Evolutionary conservation across 1,139 yeast genomes (phyloP), one percentile per base, ranked within the genome.

Genomic region (Geotrichum carabidarum): DNA sequence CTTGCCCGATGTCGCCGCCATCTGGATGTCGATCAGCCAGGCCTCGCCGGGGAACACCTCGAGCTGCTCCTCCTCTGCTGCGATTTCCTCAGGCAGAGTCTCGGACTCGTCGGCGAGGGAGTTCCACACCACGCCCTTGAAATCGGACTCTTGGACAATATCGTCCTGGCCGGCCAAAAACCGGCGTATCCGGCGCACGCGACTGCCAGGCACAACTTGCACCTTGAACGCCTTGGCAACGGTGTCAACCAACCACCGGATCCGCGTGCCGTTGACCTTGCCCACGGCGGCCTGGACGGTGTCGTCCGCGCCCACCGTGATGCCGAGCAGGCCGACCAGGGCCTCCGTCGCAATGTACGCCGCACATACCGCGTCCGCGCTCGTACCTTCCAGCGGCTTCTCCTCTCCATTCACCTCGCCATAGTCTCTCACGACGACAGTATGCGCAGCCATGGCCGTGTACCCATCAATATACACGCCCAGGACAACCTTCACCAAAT

Each of bases 141-240:
- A 86, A 63, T 90, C 97, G 66, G 84, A 81, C 73, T 93, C 98
- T 47, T 91, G 93, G 60, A 91, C 95, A 57, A 88, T 78, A 65
- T 88, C 95, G 58, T 91, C 85, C 75, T 93, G 99, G 53, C 99
- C 99, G 35, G 96, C 95, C 67, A 93, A 80, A 67, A 91, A 93
- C 68, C 98, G 81, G 75, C 96, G 82, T 58, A 91, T 78, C 70
- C 96, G 80, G 74, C 99, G 84, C 44, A 93, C 86, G 68, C 89
- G 84, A 43, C 96, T 86, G 0, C 96, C 96, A 44, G 98, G 98
- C 43, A 86, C 87, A 58, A 93, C 89, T 54, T 78, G 77, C 75
- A 96, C 89, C 69, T 85, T 82, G 74, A 83, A 93, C 1, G 86
- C 77, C 58, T 78, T 78, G 27, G 96, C 98, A 65, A 93, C 78